Percentiles rank a stretch among this genome's conserved stretches.
These are phyloP conservation scores for Serendipita vermifera DNA, from an alignment of 768 basidiomycete genomes.

Conservation along the genomic window DNA sequence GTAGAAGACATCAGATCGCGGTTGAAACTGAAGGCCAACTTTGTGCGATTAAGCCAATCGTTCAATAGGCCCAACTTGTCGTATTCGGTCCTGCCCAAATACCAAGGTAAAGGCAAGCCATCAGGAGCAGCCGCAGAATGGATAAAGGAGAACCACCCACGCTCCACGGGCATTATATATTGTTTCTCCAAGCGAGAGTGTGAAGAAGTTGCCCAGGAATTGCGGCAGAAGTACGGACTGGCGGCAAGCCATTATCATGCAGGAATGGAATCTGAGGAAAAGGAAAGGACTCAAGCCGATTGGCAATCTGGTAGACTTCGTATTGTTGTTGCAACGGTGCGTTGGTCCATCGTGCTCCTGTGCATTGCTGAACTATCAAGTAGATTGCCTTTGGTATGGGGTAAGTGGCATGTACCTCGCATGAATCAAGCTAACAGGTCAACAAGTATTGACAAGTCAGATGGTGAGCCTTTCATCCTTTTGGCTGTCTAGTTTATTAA, in stretches of 20 bases:
- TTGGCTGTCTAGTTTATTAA: neutral
- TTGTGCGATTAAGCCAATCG: constrained; percentile 57
- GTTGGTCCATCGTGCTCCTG: constrained; percentile 16
- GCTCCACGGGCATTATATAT: constrained; percentile 75
- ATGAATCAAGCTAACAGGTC: no score
- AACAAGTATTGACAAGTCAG: constrained; percentile 50
- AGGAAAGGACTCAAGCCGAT: constrained; percentile 43
- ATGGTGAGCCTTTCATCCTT: constrained; percentile 15
- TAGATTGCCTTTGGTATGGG: constrained; percentile 98
- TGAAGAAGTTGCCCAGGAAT: constrained; percentile 61
- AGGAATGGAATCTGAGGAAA: constrained; percentile 48
- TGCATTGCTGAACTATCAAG: constrained; percentile 6
- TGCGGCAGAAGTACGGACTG: constrained; percentile 45
- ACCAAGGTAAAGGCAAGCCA: constrained; percentile 29
- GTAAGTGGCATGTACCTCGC: neutral
- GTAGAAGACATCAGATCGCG: constrained; percentile 65
- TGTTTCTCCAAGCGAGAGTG: constrained; percentile 58
- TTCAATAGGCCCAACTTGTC: constrained; percentile 90
- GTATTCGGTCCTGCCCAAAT: constrained; percentile 51
- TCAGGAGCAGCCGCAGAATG: constrained; percentile 47
- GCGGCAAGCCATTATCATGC: constrained; percentile 80
- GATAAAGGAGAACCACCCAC: constrained; percentile 44
- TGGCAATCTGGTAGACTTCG: constrained; percentile 64
- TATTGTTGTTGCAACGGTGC: constrained; percentile 88
- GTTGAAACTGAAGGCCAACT: constrained; percentile 42